Conservation (phyloP, 371 early-diverging fungal genomes). For the Rhizomucor pusillus region DNA sequence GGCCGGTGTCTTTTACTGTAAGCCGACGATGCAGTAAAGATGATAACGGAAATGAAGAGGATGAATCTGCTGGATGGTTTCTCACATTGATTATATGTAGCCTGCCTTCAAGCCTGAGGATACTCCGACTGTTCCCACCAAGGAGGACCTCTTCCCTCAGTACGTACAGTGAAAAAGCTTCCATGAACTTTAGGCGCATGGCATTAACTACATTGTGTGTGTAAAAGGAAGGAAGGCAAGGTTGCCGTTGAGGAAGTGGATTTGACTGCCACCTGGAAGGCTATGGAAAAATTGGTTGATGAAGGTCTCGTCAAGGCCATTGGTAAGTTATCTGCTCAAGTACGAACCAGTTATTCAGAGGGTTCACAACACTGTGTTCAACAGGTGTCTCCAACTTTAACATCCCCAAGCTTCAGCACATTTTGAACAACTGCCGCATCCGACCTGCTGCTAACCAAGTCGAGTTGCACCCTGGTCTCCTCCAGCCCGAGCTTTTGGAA, state of each 20-base stretch:
- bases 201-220: neutral
- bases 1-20: constrained; percentile 44
- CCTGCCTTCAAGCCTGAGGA: constrained; percentile 30
- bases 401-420: constrained; percentile 45
- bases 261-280: constrained; percentile 65
- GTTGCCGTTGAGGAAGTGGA: constrained; percentile 44
- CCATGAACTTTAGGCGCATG: neutral
- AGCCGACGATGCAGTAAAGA: neutral
- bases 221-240: constrained; percentile 22
- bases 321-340: constrained; percentile 34
- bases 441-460: constrained; percentile 69
- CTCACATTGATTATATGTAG: constrained; percentile 9
- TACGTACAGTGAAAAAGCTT: constrained; percentile 17
- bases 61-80: too few relatives aligned
- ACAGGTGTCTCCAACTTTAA: constrained; percentile 66
- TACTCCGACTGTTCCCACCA: constrained; percentile 30
- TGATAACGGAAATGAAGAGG: neutral
- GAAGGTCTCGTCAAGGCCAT: constrained; percentile 59
- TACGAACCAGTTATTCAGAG: neutral
- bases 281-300: constrained; percentile 68
- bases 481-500: constrained; percentile 40
- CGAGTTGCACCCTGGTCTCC: constrained; percentile 57
- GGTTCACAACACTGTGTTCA: neutral
- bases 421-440: constrained; percentile 55
- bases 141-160: constrained; percentile 31